Conservation (phyloP, 495 filamentous ascomycete genomes). For the Elaphomyces granulatus region DNA sequence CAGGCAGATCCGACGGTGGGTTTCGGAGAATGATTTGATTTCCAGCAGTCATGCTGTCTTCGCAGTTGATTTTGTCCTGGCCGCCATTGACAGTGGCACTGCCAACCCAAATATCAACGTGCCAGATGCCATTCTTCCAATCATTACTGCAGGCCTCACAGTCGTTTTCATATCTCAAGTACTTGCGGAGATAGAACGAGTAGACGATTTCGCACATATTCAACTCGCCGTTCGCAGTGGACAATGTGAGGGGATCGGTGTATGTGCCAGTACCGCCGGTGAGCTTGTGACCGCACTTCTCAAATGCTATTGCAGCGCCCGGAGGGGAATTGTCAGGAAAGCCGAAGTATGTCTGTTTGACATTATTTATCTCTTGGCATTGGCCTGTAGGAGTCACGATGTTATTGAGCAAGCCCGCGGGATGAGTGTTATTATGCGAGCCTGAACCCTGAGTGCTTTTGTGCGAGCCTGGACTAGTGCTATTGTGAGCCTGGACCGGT, state of each 20-base stretch:
- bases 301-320: constrained; percentile 24
- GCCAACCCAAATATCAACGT: constrained; percentile 31
- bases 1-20: constrained; percentile 2
- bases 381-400: too few species aligned
- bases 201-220: constrained; percentile 33
- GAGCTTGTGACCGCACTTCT: constrained; percentile 20
- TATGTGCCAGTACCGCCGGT: constrained; percentile 27
- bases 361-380: too few species aligned
- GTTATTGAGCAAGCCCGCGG: too few species aligned
- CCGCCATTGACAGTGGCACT: constrained; percentile 19
- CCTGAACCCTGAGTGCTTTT: too few species aligned
- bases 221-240: constrained; percentile 26
- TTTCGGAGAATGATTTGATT: constrained; percentile 4
- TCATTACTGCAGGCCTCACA: constrained; percentile 21
- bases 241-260: constrained; percentile 32
- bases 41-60: constrained; percentile 20
- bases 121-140: constrained; percentile 15
- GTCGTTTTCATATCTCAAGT: constrained; percentile 23
- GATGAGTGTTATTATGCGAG: too few species aligned
- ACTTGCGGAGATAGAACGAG: constrained; percentile 28
- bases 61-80: constrained; percentile 19
- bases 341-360: constrained; percentile 20
- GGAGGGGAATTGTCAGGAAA: constrained; percentile 33
- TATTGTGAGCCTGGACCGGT: too few species aligned
- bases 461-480: too few species aligned